A percentile compares a stretch with the other conserved stretches of the same genome.
Conservation (phyloP, 768 basidiomycete species). For the Collybia nuda region DNA sequence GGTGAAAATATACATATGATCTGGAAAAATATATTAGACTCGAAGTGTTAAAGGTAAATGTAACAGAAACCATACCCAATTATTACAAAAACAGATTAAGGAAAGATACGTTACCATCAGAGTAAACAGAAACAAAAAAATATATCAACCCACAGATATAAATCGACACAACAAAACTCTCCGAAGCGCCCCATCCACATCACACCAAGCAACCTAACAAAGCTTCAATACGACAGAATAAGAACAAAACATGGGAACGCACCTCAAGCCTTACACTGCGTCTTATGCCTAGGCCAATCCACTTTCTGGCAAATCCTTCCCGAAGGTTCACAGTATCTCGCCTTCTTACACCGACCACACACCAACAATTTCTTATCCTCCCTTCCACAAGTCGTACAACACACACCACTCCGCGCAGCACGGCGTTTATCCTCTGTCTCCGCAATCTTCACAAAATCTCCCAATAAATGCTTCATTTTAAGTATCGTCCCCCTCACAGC, state of each 20-base stretch:
- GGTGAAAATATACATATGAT: too few relatives aligned
- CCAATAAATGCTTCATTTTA: slow-evolving; percentile 3
- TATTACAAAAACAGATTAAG: too few relatives aligned
- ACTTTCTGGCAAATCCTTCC: slow-evolving; percentile 32
- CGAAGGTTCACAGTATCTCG: slow-evolving; percentile 29
- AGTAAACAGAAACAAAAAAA: too few relatives aligned
- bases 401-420: slow-evolving; percentile 17
- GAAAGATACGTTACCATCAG: too few relatives aligned
- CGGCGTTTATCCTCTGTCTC: slow-evolving; percentile 31
- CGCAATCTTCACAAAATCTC: slow-evolving; percentile 15
- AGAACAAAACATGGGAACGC: not conserved
- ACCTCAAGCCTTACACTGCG: slow-evolving; percentile 25
- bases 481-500: slow-evolving; percentile 21
- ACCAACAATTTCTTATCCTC: slow-evolving; percentile 22
- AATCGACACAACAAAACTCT: too few relatives aligned
- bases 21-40: too few relatives aligned
- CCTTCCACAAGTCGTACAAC: slow-evolving; percentile 35
- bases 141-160: too few relatives aligned
- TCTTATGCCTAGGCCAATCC: slow-evolving; percentile 43
- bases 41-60: too few relatives aligned
- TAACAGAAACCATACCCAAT: too few relatives aligned
- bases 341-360: slow-evolving; percentile 35
- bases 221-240: too few relatives aligned
- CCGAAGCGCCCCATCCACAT: too few relatives aligned
- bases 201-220: too few relatives aligned